Percentiles rank a stretch among this genome's conserved stretches.
Evolutionary conservation across 1,139 yeast species (phyloP).

Genomic region (Pichia cactophila): DNA sequence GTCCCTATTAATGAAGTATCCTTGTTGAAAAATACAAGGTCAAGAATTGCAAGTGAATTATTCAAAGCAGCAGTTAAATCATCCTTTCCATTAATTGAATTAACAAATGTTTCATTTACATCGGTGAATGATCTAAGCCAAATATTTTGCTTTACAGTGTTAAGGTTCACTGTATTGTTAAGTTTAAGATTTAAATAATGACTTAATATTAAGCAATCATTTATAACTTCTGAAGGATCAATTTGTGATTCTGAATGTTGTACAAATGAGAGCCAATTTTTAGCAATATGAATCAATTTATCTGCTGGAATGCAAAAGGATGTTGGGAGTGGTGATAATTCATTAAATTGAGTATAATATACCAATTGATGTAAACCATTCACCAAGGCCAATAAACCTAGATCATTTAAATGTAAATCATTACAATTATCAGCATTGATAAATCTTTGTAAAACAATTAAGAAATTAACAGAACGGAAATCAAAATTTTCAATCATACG

Average conservation of each 20-base stretch:
- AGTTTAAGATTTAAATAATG: conserved; percentile 26
- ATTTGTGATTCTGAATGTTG: conserved; percentile 23
- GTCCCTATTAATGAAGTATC: conserved; percentile 16
- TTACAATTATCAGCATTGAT: neutral
- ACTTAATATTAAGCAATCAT: conserved; percentile 27
- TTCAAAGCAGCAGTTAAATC: conserved; percentile 8
- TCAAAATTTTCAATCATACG: conserved; percentile 24
- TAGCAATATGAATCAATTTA: conserved; percentile 18
- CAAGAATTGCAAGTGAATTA: conserved; percentile 25
- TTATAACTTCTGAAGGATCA: conserved; percentile 22
- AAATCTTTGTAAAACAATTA: conserved; percentile 24
- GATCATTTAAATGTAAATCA: conserved; percentile 30
- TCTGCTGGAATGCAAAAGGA: neutral
- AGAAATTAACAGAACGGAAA: conserved; percentile 23
- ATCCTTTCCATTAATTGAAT: neutral
- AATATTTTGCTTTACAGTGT: conserved; percentile 29
- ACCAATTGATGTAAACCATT: conserved; percentile 32
- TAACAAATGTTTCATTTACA: conserved; percentile 24
- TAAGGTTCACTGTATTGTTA: conserved; percentile 24
- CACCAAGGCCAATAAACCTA: conserved; percentile 33
- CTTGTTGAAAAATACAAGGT: conserved; percentile 24
- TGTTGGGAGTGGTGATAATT: neutral
- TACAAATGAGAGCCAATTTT: conserved; percentile 28
- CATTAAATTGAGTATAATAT: conserved; percentile 20
- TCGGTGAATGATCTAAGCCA: conserved; percentile 30